These are phyloP conservation scores for Beauveria brongniartii DNA, from an alignment of 2,329 filamentous ascomycete genomes.

Conservation along the genomic window DNA sequence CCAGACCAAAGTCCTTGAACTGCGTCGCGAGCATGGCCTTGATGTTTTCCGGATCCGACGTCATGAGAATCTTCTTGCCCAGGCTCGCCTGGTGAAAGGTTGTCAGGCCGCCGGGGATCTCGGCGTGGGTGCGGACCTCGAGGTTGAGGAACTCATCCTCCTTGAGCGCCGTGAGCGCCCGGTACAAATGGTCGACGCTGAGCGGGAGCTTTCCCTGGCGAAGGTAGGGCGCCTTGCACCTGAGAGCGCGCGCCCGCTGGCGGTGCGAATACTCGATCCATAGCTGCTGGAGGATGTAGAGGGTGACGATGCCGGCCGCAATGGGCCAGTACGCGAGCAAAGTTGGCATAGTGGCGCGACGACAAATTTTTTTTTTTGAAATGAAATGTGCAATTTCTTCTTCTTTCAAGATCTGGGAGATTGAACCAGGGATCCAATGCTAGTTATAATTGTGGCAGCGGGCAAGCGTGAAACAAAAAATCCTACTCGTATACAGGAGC, in stretches of 20 bases:
- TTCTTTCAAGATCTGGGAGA: not conserved
- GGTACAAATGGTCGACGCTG: not conserved
- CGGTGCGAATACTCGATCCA: not conserved
- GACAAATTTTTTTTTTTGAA: not conserved
- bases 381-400: not conserved
- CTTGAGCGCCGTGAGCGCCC: not conserved
- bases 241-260: not conserved
- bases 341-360: not conserved
- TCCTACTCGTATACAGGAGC: not conserved
- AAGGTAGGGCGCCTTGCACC: not conserved
- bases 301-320: not conserved
- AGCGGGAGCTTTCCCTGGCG: not conserved
- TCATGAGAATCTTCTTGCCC: conserved; percentile 8
- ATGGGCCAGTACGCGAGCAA: conserved; percentile 5
- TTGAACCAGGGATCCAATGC: not conserved
- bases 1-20: conserved; percentile 23
- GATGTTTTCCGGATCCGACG: conserved; percentile 37
- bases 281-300: not conserved
- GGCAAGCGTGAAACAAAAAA: not conserved
- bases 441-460: not conserved
- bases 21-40: conserved; percentile 41
- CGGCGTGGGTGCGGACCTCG: not conserved
- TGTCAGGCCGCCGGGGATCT: not conserved
- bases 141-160: not conserved
- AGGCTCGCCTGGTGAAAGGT: conserved; percentile 12